A percentile compares a stretch with the other conserved stretches of the same genome.
These are phyloP conservation scores for Tritrichomonas foetus DNA, from an alignment of 208 protist genomes.

Conservation along the genomic window DNA sequence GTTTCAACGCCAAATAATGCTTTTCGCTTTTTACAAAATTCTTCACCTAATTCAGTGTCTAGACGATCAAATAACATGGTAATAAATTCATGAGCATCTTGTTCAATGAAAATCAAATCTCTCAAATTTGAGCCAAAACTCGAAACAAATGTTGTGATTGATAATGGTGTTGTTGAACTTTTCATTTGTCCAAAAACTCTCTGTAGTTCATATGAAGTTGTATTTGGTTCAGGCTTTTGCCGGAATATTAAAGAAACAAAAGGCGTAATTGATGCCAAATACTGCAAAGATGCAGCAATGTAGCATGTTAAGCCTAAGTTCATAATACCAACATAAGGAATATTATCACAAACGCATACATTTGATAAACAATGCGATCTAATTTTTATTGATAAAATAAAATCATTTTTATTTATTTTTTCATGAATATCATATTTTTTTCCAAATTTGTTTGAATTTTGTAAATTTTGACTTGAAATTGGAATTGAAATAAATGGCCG, in stretches of 20 bases:
- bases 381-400: too few species aligned
- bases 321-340: not conserved
- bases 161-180: not conserved
- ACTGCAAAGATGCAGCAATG: not conserved
- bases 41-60: not conserved
- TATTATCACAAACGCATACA: too few species aligned
- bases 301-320: not conserved
- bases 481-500: too few species aligned
- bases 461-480: too few species aligned
- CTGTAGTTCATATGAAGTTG: not conserved
- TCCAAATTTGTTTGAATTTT: too few species aligned
- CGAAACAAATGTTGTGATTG: not conserved
- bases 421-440: too few species aligned
- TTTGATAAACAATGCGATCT: too few species aligned
- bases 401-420: too few species aligned
- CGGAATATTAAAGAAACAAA: not conserved
- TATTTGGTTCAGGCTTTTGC: not conserved
- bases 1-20: not conserved
- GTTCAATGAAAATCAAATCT: not conserved
- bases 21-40: not conserved
- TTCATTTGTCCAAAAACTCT: not conserved
- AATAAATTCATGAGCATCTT: slow-evolving; percentile 28
- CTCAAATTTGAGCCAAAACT: not conserved
- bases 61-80: not conserved
- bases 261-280: not conserved